Percentiles rank a stretch among this genome's conserved stretches.
Evolutionary conservation across 805 yeast genomes (phyloP).

Genomic region (Metschnikowia amazonensis): DNA sequence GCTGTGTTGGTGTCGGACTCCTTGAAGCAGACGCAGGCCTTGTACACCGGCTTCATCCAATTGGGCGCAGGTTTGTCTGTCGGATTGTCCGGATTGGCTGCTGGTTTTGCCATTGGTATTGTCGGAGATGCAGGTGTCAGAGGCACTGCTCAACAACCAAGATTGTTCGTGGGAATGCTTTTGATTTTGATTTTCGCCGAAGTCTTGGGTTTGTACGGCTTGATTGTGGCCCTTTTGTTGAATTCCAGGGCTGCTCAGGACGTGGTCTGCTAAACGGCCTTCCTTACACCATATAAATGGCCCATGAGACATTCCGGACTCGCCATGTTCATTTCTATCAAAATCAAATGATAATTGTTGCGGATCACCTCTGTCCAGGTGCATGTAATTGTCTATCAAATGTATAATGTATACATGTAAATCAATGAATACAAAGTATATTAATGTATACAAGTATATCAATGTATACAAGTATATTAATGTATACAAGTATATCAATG

Average conservation of each 20-base stretch:
- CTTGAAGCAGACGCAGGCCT: conserved; percentile 79
- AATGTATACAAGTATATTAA: too few species aligned
- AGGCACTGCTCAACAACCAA: conserved; percentile 97
- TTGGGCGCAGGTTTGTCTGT: conserved; percentile 97
- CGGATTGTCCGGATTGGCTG: conserved; percentile 95
- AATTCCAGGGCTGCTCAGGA: conserved; percentile 97
- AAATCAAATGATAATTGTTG: not conserved
- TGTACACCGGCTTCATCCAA: conserved; percentile 96
- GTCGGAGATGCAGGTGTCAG: conserved; percentile 99
- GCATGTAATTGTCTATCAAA: not conserved
- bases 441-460: too few species aligned
- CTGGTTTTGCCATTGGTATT: conserved; percentile 98
- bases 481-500: too few species aligned
- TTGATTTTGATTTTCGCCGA: conserved; percentile 98
- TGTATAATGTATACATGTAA: not conserved
- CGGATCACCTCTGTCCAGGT: not conserved
- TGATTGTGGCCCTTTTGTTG: conserved; percentile 94
- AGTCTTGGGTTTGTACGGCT: conserved; percentile 97
- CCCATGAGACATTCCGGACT: not conserved
- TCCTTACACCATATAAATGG: not conserved
- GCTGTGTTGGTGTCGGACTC: conserved; percentile 91
- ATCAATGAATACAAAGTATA: not conserved
- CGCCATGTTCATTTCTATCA: conserved; percentile 3
- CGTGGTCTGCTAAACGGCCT: conserved; percentile 60
- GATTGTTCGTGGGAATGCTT: conserved; percentile 97